These are phyloP conservation scores for Entomortierella parvispora DNA, from an alignment of 192 early-diverging fungal genomes.

Conservation along the genomic window DNA sequence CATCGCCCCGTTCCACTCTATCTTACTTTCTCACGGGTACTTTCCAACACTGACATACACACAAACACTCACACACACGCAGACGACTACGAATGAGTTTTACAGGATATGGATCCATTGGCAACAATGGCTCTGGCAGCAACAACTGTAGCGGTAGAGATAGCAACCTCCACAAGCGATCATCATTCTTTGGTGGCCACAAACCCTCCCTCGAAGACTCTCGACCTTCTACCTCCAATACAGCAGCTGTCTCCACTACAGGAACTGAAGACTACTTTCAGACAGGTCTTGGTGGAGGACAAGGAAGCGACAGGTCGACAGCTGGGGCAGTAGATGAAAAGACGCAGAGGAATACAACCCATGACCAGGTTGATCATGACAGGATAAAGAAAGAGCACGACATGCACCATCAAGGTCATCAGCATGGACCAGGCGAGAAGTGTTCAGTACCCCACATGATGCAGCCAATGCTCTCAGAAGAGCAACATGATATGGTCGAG, in stretches of 20 bases:
- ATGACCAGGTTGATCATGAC: not conserved
- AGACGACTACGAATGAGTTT: conserved; percentile 22
- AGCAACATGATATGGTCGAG: conserved; percentile 33
- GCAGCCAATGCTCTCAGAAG: conserved; percentile 20
- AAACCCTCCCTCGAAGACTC: not conserved
- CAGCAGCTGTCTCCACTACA: not conserved
- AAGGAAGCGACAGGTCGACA: too few relatives aligned
- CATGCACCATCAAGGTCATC: not conserved
- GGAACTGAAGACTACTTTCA: not conserved
- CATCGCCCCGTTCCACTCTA: not conserved
- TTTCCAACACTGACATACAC: not conserved
- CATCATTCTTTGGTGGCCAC: too few relatives aligned
- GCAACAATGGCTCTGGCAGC: conserved; percentile 11
- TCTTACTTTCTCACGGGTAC: not conserved
- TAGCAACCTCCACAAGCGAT: not conserved
- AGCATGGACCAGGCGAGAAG: conserved; percentile 31
- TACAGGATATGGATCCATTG: conserved; percentile 33
- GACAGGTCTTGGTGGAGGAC: not conserved
- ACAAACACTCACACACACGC: too few relatives aligned
- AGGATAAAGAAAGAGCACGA: not conserved
- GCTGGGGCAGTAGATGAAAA: too few relatives aligned
- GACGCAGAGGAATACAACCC: too few relatives aligned
- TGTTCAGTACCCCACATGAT: conserved; percentile 30
- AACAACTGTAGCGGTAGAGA: not conserved
- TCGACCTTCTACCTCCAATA: not conserved